These are phyloP conservation scores for Henckelia pumila DNA, from an alignment of 257 asterid genomes.

Conservation along the genomic window DNA sequence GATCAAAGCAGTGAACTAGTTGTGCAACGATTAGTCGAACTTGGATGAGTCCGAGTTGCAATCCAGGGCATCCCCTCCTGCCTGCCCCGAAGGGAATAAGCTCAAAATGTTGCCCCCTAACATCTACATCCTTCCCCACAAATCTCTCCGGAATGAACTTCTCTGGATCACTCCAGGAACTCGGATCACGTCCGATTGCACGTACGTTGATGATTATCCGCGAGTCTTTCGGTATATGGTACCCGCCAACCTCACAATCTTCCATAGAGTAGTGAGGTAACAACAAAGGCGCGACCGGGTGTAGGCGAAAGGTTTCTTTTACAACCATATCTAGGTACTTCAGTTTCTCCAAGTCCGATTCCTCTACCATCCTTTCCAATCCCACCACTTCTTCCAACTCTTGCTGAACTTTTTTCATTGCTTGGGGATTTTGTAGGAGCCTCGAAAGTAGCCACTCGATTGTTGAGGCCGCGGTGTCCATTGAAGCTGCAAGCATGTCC, in stretches of 20 bases:
- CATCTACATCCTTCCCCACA: conserved; percentile 34
- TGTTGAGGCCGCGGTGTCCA: conserved; percentile 35
- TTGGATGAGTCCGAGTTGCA: conserved; percentile 43
- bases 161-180: conserved; percentile 41
- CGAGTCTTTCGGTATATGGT: conserved; percentile 40
- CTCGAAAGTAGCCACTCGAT: conserved; percentile 38
- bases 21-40: conserved; percentile 50
- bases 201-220: conserved; percentile 38
- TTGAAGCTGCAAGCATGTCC: conserved; percentile 40
- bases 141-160: conserved; percentile 59
- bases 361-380: conserved; percentile 29
- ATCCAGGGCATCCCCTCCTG: conserved; percentile 56
- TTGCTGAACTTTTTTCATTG: conserved; percentile 27
- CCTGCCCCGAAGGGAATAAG: conserved; percentile 57
- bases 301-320: conserved; percentile 32
- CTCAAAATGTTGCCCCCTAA: conserved; percentile 46
- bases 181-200: conserved; percentile 50
- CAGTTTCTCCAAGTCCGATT: conserved; percentile 28
- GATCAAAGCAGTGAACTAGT: conserved; percentile 56
- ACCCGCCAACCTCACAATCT: conserved; percentile 37
- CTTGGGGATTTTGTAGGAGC: conserved; percentile 26
- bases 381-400: conserved; percentile 28
- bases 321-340: conserved; percentile 27
- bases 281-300: conserved; percentile 32
- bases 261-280: conserved; percentile 47